Evolutionary conservation across 1,284 basidiomycete genomes (phyloP).

Genomic region (Sanguinoderma infundibulare): DNA sequence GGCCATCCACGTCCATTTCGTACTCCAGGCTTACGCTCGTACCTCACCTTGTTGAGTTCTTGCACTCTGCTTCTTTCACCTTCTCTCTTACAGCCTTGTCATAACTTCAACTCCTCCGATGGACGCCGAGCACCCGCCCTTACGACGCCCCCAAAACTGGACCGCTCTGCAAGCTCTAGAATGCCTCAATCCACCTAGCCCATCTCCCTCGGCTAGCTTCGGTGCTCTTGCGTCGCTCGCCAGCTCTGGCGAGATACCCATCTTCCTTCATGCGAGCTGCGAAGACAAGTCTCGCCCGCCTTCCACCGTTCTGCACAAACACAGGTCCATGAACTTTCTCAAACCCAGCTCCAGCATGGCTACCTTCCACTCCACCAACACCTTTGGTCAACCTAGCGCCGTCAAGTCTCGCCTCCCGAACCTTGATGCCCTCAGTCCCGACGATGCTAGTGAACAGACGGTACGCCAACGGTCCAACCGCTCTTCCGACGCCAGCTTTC

Average conservation of each 20-base stretch:
- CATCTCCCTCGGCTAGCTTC: conserved; percentile 53
- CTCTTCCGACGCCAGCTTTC: conserved; percentile 4
- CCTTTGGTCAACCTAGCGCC: conserved; percentile 27
- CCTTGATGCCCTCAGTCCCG: background rate
- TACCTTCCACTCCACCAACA: conserved; percentile 30
- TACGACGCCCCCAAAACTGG: conserved; percentile 31
- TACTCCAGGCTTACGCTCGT: too few species aligned
- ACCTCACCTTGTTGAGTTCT: too few species aligned
- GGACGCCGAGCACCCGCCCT: background rate
- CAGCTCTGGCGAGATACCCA: conserved; percentile 59
- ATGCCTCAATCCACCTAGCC: conserved; percentile 43
- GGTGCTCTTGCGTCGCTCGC: conserved; percentile 42
- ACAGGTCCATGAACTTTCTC: background rate
- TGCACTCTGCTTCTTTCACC: background rate
- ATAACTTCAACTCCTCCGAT: background rate
- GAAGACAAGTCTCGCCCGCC: conserved; percentile 3
- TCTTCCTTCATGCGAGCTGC: conserved; percentile 47
- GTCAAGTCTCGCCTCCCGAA: background rate
- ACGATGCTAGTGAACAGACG: conserved; percentile 17
- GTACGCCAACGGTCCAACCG: background rate
- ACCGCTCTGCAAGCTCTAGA: conserved; percentile 45
- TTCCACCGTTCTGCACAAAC: background rate
- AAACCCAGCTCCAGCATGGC: conserved; percentile 24
- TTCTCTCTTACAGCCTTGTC: background rate
- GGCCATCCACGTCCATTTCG: too few species aligned